Base-by-base conservation (phyloP, 2,329 filamentous ascomycete genomes). In the Botrytis aclada region DNA sequence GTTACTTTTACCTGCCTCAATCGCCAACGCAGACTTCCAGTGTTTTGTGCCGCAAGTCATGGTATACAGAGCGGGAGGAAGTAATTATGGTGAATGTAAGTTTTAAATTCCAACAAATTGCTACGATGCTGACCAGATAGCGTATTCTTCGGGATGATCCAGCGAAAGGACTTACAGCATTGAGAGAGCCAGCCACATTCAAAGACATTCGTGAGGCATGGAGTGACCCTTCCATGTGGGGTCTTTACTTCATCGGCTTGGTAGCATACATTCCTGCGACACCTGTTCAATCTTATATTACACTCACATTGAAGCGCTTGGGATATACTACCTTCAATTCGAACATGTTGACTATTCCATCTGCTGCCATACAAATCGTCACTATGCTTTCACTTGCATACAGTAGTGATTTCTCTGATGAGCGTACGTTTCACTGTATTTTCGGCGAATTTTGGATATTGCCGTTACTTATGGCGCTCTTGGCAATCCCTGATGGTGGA, bases 31-130 rank as follows among this genome's bases (percentile, higher is more conserved):
- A 71, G 7, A 71, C 69, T 12, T 37, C 45, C 5, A 45, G 58
- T 7, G 61, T 66, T 20, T 32, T 66, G 25, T 71, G 22, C 37
- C 61, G 69, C 39, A 65, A 32, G 8, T 41, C 69, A 14, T 91
- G 88, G 87, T 91, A 91, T 79, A 86, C 78, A 4, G 87, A 89
- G 62, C 84, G 84, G 3, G 89, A 90, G 73, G 88, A 91, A 77
- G 83, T 83, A 69, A 91, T 91, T 76, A 85, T 90, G 74, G 87
- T 91, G 39, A 91, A 90, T 37, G 62, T 72, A 47, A 51, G 51
- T 60, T 22, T n/a, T 63, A 6, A 69, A 51, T 12, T 16, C 25
- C 16, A 43, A 41, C 4, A 18, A 34, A 43, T 51, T 9, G 4
- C 10, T 25, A 41, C 32, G 6, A 25, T 25, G 12, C 22, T 47